A percentile compares a stretch with the other conserved stretches of the same genome.
Conservation (phyloP, 495 filamentous ascomycete species). For the Xylaria castorea region DNA sequence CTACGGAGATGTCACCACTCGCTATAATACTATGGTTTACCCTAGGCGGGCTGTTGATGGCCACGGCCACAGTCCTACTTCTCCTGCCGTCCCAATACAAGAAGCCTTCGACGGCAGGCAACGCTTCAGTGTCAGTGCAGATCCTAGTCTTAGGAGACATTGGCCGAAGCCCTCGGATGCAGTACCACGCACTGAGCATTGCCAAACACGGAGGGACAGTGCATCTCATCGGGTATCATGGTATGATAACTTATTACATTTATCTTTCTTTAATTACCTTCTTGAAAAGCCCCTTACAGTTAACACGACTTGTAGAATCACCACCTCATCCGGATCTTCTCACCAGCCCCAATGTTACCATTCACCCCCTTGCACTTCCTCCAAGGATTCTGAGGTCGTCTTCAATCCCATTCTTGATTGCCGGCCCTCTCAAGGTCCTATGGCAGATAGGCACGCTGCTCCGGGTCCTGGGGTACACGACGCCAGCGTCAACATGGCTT, state of each 20-base stretch:
- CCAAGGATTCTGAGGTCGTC: slow-evolving; percentile 68
- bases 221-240: slow-evolving; percentile 85
- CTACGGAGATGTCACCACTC: slow-evolving; percentile 34
- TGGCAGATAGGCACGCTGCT: slow-evolving; percentile 78
- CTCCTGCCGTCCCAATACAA: slow-evolving; percentile 38
- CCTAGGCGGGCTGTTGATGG: slow-evolving; percentile 31
- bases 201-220: slow-evolving; percentile 82
- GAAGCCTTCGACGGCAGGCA: slow-evolving; percentile 33
- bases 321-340: slow-evolving; percentile 75
- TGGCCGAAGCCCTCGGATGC: slow-evolving; percentile 95
- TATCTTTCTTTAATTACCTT: not conserved
- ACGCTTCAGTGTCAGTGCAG: slow-evolving; percentile 62
- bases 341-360: slow-evolving; percentile 66
- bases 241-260: slow-evolving; percentile 48
- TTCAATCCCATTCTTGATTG: slow-evolving; percentile 76
- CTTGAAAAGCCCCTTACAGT: slow-evolving; percentile 18
- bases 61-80: slow-evolving; percentile 25
- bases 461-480: slow-evolving; percentile 72
- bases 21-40: slow-evolving; percentile 36
- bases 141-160: slow-evolving; percentile 98
- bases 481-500: slow-evolving; percentile 77
- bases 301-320: slow-evolving; percentile 41
- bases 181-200: slow-evolving; percentile 95
- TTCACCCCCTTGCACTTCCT: slow-evolving; percentile 68
- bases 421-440: slow-evolving; percentile 84